Evolutionary conservation across 2,329 filamentous ascomycete species (phyloP).

Genomic region (Talaromyces sp.): DNA sequence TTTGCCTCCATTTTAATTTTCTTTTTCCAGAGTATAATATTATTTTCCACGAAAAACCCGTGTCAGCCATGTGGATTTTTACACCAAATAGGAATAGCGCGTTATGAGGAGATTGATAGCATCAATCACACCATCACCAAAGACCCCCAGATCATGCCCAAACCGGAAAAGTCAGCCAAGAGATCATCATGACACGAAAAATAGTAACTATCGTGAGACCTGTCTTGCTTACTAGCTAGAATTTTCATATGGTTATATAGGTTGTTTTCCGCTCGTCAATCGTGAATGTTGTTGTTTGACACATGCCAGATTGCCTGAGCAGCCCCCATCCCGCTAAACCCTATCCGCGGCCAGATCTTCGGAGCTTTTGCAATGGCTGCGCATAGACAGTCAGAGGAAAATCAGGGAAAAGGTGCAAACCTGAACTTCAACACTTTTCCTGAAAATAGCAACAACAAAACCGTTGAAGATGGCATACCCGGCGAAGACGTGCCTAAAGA

Average conservation of each 20-base stretch:
- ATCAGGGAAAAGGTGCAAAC: neutral
- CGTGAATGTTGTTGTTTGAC: neutral
- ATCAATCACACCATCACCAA: neutral
- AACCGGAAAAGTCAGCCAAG: neutral
- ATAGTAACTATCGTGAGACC: neutral
- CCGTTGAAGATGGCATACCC: neutral
- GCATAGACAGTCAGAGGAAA: neutral
- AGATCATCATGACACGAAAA: neutral
- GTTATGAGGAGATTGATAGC: neutral
- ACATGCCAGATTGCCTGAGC: neutral
- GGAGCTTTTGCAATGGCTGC: neutral
- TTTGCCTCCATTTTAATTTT: neutral
- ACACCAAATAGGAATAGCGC: neutral
- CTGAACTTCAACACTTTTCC: neutral
- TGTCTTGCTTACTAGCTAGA: neutral
- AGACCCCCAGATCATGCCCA: neutral
- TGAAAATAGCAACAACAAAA: neutral
- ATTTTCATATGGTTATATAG: neutral
- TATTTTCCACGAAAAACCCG: neutral
- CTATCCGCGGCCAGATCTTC: neutral
- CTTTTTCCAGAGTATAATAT: neutral
- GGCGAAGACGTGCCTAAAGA: slow-evolving; percentile 12
- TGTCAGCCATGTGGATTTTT: neutral
- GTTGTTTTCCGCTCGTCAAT: neutral
- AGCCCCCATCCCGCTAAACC: neutral